These are phyloP conservation scores for Malassezia brasiliensis DNA, from an alignment of 1,284 basidiomycete genomes.

Conservation along the genomic window DNA sequence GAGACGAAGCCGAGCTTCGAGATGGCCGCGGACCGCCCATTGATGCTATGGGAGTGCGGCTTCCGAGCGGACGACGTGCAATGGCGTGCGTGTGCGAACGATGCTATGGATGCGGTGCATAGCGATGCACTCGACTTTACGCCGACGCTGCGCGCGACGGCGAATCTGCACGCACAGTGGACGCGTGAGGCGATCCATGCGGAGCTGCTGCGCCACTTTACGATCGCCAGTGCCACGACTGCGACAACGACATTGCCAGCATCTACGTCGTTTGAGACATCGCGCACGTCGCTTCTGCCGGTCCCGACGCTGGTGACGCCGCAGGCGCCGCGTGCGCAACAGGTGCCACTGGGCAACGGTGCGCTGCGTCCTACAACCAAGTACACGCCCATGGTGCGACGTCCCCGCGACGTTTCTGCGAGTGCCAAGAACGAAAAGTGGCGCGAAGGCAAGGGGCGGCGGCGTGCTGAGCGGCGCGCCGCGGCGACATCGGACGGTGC, in stretches of 20 bases:
- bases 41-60: conserved; percentile 84
- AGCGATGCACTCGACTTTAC: conserved; percentile 3
- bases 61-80: conserved; percentile 61
- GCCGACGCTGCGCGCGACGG: conserved; percentile 9
- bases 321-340: background rate
- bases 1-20: conserved; percentile 70
- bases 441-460: conserved; percentile 20
- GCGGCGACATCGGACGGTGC: background rate
- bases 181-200: conserved; percentile 25
- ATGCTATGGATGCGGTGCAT: conserved; percentile 50
- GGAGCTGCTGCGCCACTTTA: conserved; percentile 34
- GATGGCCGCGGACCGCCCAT: conserved; percentile 81
- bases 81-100: conserved; percentile 59
- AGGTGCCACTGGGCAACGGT: conserved; percentile 28
- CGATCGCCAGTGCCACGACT: conserved; percentile 20
- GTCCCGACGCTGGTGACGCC: background rate
- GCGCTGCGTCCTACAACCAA: conserved; percentile 10
- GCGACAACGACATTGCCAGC: background rate
- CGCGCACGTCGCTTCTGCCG: conserved; percentile 2
- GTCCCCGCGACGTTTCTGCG: conserved; percentile 20
- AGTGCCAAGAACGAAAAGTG: conserved; percentile 22
- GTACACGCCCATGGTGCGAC: conserved; percentile 15
- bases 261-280: conserved; percentile 5
- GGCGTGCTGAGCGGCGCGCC: conserved; percentile 17
- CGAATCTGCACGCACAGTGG: conserved; percentile 29